A percentile compares a stretch with the other conserved stretches of the same genome.
These are phyloP conservation scores for Tarenaya hassleriana DNA, from an alignment of 345 rosid species.

Conservation along the genomic window DNA sequence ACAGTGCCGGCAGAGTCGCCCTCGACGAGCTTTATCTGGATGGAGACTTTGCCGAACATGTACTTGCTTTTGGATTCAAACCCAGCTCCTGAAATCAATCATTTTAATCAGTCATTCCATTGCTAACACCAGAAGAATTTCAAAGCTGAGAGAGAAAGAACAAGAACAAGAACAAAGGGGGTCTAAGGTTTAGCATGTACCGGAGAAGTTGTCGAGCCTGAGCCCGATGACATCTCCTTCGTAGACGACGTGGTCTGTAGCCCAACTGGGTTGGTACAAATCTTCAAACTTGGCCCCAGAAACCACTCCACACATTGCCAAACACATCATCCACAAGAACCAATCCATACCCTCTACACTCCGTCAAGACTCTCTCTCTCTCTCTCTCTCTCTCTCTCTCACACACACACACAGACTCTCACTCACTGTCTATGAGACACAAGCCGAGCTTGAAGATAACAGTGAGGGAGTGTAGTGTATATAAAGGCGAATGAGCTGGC, in stretches of 20 bases:
- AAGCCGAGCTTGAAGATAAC: conserved; percentile 4
- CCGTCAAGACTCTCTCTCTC: neutral
- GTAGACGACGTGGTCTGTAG: conserved; percentile 59
- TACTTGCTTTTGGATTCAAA: conserved; percentile 86
- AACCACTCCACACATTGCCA: conserved; percentile 22
- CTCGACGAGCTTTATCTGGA: conserved; percentile 91
- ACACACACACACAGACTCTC: conserved; percentile 12
- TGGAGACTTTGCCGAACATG: conserved; percentile 79
- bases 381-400: neutral
- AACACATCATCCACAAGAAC: conserved; percentile 36
- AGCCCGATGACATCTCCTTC: conserved; percentile 84
- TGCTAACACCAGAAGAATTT: neutral
- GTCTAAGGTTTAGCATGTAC: conserved; percentile 26
- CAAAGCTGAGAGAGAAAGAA: conserved; percentile 15
- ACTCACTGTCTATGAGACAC: conserved; percentile 1
- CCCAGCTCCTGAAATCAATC: conserved; percentile 69
- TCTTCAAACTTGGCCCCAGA: conserved; percentile 60
- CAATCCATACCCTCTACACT: conserved; percentile 29
- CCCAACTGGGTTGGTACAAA: conserved; percentile 82
- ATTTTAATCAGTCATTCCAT: neutral
- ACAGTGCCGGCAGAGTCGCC: conserved; percentile 99
- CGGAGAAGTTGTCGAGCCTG: conserved; percentile 86
- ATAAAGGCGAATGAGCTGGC: conserved; percentile 32
- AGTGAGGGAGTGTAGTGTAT: conserved; percentile 5
- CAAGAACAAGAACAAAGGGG: neutral